Percentiles rank a stretch among this genome's conserved stretches.
These are phyloP conservation scores for Aspergillus saccharolyticus DNA, from an alignment of 495 filamentous ascomycete genomes.

Conservation along the genomic window DNA sequence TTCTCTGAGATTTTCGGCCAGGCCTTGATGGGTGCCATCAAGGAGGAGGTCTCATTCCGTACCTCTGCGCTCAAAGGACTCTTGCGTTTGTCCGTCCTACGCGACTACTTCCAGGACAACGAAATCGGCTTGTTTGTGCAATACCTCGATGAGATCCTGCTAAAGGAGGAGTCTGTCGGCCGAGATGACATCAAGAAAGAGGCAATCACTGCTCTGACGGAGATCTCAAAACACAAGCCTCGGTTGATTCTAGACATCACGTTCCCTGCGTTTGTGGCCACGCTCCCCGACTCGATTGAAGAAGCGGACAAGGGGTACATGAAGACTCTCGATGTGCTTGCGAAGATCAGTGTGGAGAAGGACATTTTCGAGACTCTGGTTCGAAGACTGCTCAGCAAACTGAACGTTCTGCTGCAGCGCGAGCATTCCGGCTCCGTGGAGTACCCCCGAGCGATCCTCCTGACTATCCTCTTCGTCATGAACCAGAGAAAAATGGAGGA, in stretches of 20 bases:
- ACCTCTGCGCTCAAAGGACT: conserved; percentile 56
- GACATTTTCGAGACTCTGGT: conserved; percentile 66
- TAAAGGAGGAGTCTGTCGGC: conserved; percentile 54
- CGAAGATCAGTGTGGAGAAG: conserved; percentile 60
- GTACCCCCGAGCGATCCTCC: conserved; percentile 57
- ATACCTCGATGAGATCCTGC: conserved; percentile 59
- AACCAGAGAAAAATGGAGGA: conserved; percentile 46
- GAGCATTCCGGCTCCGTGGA: conserved; percentile 41
- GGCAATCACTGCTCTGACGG: conserved; percentile 58
- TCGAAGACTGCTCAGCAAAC: conserved; percentile 60
- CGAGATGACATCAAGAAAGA: conserved; percentile 56
- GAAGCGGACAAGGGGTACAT: conserved; percentile 42
- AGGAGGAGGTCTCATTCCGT: conserved; percentile 63
- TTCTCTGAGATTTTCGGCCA: conserved; percentile 56
- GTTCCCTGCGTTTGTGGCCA: conserved; percentile 68
- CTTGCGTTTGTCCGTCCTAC: conserved; percentile 49
- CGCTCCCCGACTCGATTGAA: conserved; percentile 56
- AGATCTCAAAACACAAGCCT: conserved; percentile 62
- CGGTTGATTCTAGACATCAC: conserved; percentile 66
- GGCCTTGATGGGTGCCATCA: conserved; percentile 55
- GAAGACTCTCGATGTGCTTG: conserved; percentile 61
- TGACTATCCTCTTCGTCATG: conserved; percentile 63
- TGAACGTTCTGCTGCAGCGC: conserved; percentile 54
- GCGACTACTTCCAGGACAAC: conserved; percentile 56
- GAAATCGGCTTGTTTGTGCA: conserved; percentile 61